Evolutionary conservation across 257 asterid species (phyloP).

Genomic region (Plectranthus barbatus): DNA sequence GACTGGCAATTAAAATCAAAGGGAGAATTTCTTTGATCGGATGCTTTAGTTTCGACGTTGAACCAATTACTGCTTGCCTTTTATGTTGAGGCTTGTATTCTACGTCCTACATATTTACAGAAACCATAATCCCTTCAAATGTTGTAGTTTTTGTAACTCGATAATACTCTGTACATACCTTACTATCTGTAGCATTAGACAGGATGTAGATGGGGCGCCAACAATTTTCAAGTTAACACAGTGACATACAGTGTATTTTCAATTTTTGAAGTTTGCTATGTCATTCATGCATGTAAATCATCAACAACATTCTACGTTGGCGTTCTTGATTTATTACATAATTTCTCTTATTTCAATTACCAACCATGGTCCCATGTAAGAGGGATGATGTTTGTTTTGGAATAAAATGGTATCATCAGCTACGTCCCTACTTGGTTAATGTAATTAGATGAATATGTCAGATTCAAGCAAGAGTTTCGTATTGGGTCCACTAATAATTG

Average conservation of each 20-base stretch:
- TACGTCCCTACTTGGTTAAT: too few relatives aligned
- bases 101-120: background rate
- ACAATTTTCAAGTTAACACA: background rate
- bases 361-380: too few relatives aligned
- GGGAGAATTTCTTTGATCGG: slow-evolving; percentile 1
- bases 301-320: too few relatives aligned
- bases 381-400: too few relatives aligned
- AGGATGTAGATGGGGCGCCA: too few relatives aligned
- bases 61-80: too few relatives aligned
- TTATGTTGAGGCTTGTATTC: too few relatives aligned
- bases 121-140: background rate
- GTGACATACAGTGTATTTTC: background rate
- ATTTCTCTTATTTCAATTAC: too few relatives aligned
- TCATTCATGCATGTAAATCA: too few relatives aligned
- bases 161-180: slow-evolving; percentile 23
- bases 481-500: background rate
- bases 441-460: background rate
- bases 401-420: background rate
- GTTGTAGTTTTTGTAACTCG: slow-evolving; percentile 7
- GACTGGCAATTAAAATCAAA: slow-evolving; percentile 69
- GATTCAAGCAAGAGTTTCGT: background rate
- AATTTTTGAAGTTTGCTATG: background rate
- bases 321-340: too few relatives aligned
- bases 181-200: slow-evolving; percentile 7
- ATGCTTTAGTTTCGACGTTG: too few relatives aligned